Evolutionary conservation across 2,329 filamentous ascomycete genomes (phyloP).

Genomic region (Leptographium radiaticola): DNA sequence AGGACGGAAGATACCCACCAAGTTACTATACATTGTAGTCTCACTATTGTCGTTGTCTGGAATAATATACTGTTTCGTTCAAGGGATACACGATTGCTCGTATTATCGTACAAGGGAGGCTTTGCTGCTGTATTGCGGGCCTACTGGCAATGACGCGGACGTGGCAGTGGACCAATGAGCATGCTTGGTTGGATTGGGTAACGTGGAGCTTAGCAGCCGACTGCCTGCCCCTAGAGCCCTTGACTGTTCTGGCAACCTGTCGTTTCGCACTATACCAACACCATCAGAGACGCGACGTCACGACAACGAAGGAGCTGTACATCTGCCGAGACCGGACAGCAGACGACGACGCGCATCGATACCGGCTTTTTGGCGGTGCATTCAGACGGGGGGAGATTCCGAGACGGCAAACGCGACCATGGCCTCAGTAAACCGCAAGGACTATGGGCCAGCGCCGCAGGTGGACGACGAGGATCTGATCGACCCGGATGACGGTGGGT

Average conservation of each 20-base stretch:
- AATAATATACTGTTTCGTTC: background rate
- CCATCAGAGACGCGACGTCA: background rate
- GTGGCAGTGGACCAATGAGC: slow-evolving; percentile 1
- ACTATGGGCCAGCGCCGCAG: slow-evolving; percentile 48
- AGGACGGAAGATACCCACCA: slow-evolving; percentile 3
- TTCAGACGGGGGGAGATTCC: no score
- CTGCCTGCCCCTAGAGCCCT: background rate
- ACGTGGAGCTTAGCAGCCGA: slow-evolving; percentile 12
- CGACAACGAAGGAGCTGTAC: background rate
- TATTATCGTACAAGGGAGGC: background rate
- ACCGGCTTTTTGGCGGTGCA: background rate
- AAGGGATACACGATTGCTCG: background rate
- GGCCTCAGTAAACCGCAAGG: slow-evolving; percentile 33
- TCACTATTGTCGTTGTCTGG: background rate
- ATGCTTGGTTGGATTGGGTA: slow-evolving; percentile 9
- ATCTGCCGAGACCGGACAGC: background rate
- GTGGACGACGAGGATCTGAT: slow-evolving; percentile 57
- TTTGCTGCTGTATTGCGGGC: background rate
- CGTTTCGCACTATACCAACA: background rate
- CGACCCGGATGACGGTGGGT: slow-evolving; percentile 63
- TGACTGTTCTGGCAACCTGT: background rate
- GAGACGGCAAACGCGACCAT: slow-evolving; percentile 18
- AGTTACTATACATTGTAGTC: background rate
- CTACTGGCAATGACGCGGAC: slow-evolving; percentile 2
- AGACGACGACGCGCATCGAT: background rate